Base-by-base conservation (phyloP, 108 stramenopile genomes). In the Mediolabrus comicus region DNA sequence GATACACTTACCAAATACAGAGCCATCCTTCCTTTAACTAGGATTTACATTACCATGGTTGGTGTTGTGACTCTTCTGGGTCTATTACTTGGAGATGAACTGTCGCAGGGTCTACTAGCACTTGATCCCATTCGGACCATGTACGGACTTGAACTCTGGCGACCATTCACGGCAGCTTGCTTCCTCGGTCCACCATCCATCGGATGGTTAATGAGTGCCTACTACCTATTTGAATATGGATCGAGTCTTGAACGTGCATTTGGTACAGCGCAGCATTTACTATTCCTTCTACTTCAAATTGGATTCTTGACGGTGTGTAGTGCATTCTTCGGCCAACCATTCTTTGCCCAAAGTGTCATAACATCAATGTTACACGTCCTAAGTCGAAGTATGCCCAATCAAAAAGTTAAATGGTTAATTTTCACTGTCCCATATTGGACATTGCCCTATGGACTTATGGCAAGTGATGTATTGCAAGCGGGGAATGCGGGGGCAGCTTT, bases 351-450 rank as follows among this genome's bases (percentile, higher is more conserved):
- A 25, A 83, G 84, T 24, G 74, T 95, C 41, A 86, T 95, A 64
- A 92, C 95, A 0, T 80, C 86, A 51, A 96, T 96, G 95, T 72
- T 96, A 12, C 92, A 94, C 69, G 92, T 96, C 0, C 70, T 96
- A 13, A 87, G 86, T 65, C 89, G 95, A 22, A 79, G 88, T 36
- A 87, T 85, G 82, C 95, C 95, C 24, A 74, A 84, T 57, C 84
- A 92, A 69, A 82, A 91, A 56, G 92, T 92, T 19, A 90, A 86
- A 65, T 96, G 95, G 95, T 43, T 94, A 6, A 80, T 96, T 49
- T 92, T 96, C 58, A 91, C 74, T 0, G 88, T 96, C 9, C 95
- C 92, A 4, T 91, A 92, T 70, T 96, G 89, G 89, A 79, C 86
- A 12, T 72, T 96, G n/a, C 90, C 95, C 64, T 92, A 90, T 69